Conservation (phyloP, 805 yeast genomes). For the Geotrichum ghanense region DNA sequence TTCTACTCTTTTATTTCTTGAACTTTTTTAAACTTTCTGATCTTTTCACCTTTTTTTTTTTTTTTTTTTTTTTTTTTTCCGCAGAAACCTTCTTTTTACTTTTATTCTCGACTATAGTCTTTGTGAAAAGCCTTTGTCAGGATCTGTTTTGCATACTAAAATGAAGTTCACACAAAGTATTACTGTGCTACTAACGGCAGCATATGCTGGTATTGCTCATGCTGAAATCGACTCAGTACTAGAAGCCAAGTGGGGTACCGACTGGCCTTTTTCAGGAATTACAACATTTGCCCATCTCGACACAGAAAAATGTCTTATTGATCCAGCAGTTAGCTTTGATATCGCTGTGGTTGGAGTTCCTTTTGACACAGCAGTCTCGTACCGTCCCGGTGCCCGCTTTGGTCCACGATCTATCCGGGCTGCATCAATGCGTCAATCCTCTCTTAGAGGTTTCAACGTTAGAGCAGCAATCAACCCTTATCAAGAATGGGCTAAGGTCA, state of each 20-base stretch:
- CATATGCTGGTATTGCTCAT: background rate
- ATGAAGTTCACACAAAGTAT: no score
- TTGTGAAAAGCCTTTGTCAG: no score
- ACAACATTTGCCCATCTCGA: slow-evolving; percentile 62
- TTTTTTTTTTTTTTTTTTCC: no score
- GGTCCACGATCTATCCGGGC: slow-evolving; percentile 43
- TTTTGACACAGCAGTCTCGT: slow-evolving; percentile 72
- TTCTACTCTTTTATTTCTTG: no score
- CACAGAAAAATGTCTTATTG: slow-evolving; percentile 43
- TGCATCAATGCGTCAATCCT: slow-evolving; percentile 43
- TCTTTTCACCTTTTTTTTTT: no score
- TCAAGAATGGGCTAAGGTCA: slow-evolving; percentile 37
- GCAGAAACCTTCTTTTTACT: no score
- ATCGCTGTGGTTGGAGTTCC: slow-evolving; percentile 72
- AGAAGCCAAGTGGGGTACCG: slow-evolving; percentile 59
- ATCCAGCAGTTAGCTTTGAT: slow-evolving; percentile 40
- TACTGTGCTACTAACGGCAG: no score
- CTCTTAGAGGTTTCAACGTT: slow-evolving; percentile 58
- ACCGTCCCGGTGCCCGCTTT: slow-evolving; percentile 72
- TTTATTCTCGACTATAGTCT: no score
- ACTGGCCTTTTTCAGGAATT: slow-evolving; percentile 45
- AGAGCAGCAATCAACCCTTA: slow-evolving; percentile 55
- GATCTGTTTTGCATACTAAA: no score
- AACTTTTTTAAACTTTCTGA: no score
- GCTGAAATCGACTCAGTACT: slow-evolving; percentile 18